phyloP scores from a whole-genome alignment of 2,329 filamentous ascomycete genomes.

The Fusarium beomiforme region DNA sequence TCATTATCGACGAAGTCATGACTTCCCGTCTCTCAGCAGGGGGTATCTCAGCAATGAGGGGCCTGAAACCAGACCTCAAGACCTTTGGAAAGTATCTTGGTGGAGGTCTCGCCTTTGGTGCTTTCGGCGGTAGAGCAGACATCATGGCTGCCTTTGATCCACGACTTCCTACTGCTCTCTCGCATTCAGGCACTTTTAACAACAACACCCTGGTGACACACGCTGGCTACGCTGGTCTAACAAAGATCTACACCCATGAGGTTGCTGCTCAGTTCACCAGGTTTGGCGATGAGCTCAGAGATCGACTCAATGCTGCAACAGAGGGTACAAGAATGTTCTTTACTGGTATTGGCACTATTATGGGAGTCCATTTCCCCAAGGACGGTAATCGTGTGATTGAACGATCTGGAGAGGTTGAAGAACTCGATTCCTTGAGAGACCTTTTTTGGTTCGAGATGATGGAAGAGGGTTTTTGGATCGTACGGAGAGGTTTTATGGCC shows the following conservation, averaged over 20 bases:
- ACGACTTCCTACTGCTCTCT: conserved; percentile 50
- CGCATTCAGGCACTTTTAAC: conserved; percentile 73
- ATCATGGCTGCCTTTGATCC: conserved; percentile 70
- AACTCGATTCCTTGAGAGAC: conserved; percentile 49
- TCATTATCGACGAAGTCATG: conserved; percentile 79
- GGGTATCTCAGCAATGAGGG: conserved; percentile 57
- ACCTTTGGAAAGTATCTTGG: conserved; percentile 75
- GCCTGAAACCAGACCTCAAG: conserved; percentile 67
- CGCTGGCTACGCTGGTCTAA: conserved; percentile 58
- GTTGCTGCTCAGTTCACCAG: conserved; percentile 46
- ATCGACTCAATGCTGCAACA: conserved; percentile 45
- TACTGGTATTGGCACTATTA: conserved; percentile 50
- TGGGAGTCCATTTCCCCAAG: conserved; percentile 51
- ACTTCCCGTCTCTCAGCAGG: conserved; percentile 65
- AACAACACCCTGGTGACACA: conserved; percentile 72
- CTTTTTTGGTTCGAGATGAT: conserved; percentile 60
- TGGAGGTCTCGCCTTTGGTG: conserved; percentile 73
- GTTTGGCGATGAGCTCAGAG: conserved; percentile 45
- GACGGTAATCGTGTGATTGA: conserved; percentile 42
- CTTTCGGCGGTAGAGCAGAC: conserved; percentile 68
- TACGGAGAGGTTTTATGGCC: conserved; percentile 53
- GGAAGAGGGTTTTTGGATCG: conserved; percentile 55
- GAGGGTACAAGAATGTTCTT: conserved; percentile 51
- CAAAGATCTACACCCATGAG: conserved; percentile 48
- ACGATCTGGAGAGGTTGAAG: conserved; percentile 45